Percentiles rank a stretch among this genome's conserved stretches.
These are phyloP conservation scores for Stromatinia cepivora DNA, from an alignment of 2,329 filamentous ascomycete species.

Conservation along the genomic window DNA sequence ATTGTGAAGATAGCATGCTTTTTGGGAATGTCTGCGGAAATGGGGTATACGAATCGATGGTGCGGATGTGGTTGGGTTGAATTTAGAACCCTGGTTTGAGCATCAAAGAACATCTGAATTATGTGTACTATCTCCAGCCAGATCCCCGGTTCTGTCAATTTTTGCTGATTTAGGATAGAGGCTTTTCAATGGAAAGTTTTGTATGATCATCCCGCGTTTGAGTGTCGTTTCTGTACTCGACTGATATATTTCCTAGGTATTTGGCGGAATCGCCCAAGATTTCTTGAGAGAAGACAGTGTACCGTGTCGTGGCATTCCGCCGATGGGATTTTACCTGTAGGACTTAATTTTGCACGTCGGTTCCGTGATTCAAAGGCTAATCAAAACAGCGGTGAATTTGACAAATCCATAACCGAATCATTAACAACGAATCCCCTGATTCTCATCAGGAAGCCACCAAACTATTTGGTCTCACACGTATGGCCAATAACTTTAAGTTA, in stretches of 20 bases:
- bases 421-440: neutral
- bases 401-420: constrained; percentile 6
- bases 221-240: neutral
- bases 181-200: constrained; percentile 18
- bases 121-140: neutral
- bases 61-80: neutral
- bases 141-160: neutral
- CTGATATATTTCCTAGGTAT: constrained; percentile 13
- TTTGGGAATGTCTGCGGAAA: constrained; percentile 14
- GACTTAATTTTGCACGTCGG: neutral
- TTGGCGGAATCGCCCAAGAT: constrained; percentile 3
- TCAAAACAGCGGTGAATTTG: neutral
- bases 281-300: neutral
- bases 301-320: constrained; percentile 10
- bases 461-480: constrained; percentile 2
- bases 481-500: constrained; percentile 12
- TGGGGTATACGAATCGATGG: neutral
- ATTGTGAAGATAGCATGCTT: constrained; percentile 8
- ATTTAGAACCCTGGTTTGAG: constrained; percentile 18
- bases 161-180: constrained; percentile 1
- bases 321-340: constrained; percentile 20
- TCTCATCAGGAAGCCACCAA: neutral
- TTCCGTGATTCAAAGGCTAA: neutral
- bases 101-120: constrained; percentile 12
- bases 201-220: neutral